Evolutionary conservation across 1,284 basidiomycete species (phyloP), one percentile per base, ranked within the genome.

Genomic region (Chiua sp.): DNA sequence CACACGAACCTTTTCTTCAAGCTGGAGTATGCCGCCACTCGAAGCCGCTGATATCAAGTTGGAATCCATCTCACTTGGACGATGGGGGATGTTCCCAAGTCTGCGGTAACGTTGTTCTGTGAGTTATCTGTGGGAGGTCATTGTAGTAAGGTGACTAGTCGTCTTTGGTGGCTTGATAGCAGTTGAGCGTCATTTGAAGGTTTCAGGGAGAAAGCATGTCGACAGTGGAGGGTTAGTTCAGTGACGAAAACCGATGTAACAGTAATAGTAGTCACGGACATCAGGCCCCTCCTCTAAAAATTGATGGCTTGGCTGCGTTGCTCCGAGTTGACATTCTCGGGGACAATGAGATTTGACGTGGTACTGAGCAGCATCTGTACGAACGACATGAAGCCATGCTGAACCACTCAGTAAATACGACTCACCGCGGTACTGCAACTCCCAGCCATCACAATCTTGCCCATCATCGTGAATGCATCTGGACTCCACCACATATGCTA

Each of bases 11-110:
- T n/a, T 18, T 47, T 54, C 20, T 54, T 42, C 22, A 6, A 28
- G 13, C 53, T 53, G 13, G 53, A 42, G 23, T 15, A 26, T 12
- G 39, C 70, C 22, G 76, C 64, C 63, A 75, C 57, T 76, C 73
- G 71, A 81, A 80, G 26, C 79, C 80, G 35, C 70, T 77, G 55
- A 69, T 69, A 61, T 80, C 78, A 54, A 79, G 72, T 8, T 68
- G 65, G 50, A 75, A 71, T 10, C 69, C 70, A 23, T 73, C 59
- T 55, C 74, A 72, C 42, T 70, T 66, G 6, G 52, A 68, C 50
- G 2, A 59, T 57, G 7, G 59, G 39, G 37, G 61, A 55, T 2
- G 60, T 20, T 12, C 3, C 26, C 26, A 26, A 26, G 26, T 72
- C 61, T 10, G 32, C 20, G 4, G 18, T 28, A 32, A 54, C 22